These are phyloP conservation scores for Naganishia sp. DNA, from an alignment of 1,284 basidiomycete genomes.

Conservation along the genomic window DNA sequence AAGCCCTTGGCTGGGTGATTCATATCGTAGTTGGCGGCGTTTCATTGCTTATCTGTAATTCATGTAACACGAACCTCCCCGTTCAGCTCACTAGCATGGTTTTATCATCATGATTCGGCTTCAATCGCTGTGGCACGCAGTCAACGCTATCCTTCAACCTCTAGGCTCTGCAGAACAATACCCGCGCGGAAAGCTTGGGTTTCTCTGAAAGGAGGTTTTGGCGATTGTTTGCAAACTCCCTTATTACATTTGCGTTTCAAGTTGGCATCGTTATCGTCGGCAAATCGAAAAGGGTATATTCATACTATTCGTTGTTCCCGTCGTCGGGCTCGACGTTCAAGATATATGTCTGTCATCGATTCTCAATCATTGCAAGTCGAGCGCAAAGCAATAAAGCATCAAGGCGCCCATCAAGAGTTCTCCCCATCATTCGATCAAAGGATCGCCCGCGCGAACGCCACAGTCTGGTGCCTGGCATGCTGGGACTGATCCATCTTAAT, in stretches of 20 bases:
- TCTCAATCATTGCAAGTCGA: background rate
- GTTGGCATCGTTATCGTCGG: too few relatives aligned
- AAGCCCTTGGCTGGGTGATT: background rate
- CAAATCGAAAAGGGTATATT: too few relatives aligned
- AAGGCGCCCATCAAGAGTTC: background rate
- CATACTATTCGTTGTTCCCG: background rate
- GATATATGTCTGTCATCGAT: too few relatives aligned
- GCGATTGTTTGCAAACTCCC: too few relatives aligned
- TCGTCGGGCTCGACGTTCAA: background rate
- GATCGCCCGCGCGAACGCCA: too few relatives aligned
- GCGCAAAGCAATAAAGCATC: background rate
- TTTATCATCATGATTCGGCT: constrained; percentile 28
- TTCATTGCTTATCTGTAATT: constrained; percentile 15
- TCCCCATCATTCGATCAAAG: too few relatives aligned
- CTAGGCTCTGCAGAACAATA: too few relatives aligned
- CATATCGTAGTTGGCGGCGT: constrained; percentile 1
- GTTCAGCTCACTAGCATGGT: constrained; percentile 21
- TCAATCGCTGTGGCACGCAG: background rate
- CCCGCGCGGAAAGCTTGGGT: too few relatives aligned
- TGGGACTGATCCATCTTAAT: background rate
- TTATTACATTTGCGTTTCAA: too few relatives aligned
- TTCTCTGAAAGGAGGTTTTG: too few relatives aligned
- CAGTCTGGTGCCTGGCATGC: background rate
- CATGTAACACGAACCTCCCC: constrained; percentile 25
- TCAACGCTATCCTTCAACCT: too few relatives aligned